phyloP scores from a whole-genome alignment of 805 yeast species.

The Wickerhamiella alocasiicola region DNA sequence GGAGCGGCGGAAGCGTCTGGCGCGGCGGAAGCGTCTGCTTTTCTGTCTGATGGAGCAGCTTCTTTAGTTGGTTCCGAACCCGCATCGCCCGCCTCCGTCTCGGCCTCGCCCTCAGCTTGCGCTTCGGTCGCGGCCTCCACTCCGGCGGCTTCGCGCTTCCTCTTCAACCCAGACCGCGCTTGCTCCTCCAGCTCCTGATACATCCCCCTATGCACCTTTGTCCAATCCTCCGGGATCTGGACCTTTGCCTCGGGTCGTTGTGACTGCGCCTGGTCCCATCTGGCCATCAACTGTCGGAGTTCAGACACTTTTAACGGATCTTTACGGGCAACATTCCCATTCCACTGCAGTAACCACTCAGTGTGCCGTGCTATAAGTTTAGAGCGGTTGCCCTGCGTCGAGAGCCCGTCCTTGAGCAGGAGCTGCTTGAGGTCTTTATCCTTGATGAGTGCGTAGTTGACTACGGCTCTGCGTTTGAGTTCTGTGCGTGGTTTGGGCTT shows the following conservation, averaged over 20 bases:
- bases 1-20: too few species aligned
- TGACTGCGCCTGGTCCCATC: conserved; percentile 18
- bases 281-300: conserved; percentile 42
- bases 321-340: conserved; percentile 65
- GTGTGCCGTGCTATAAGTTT: conserved; percentile 60
- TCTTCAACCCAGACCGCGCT: conserved; percentile 11
- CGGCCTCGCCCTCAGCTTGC: too few species aligned
- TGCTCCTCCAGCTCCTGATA: conserved; percentile 16
- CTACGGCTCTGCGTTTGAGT: conserved; percentile 27
- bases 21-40: too few species aligned
- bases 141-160: too few species aligned
- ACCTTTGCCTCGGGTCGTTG: background rate
- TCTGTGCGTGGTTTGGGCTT: conserved; percentile 21
- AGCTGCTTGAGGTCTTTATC: conserved; percentile 50
- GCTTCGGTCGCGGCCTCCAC: too few species aligned
- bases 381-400: conserved; percentile 49
- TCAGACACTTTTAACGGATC: conserved; percentile 48
- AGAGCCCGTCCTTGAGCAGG: conserved; percentile 40
- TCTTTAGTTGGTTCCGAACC: too few species aligned
- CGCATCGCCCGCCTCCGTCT: too few species aligned
- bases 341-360: conserved; percentile 66
- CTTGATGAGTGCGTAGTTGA: conserved; percentile 50
- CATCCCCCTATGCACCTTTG: conserved; percentile 19
- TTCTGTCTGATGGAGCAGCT: too few species aligned
- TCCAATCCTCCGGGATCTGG: conserved; percentile 20